A percentile compares a stretch with the other conserved stretches of the same genome.
Evolutionary conservation across 768 basidiomycete species (phyloP).

Genomic region (Tremella fuciformis): DNA sequence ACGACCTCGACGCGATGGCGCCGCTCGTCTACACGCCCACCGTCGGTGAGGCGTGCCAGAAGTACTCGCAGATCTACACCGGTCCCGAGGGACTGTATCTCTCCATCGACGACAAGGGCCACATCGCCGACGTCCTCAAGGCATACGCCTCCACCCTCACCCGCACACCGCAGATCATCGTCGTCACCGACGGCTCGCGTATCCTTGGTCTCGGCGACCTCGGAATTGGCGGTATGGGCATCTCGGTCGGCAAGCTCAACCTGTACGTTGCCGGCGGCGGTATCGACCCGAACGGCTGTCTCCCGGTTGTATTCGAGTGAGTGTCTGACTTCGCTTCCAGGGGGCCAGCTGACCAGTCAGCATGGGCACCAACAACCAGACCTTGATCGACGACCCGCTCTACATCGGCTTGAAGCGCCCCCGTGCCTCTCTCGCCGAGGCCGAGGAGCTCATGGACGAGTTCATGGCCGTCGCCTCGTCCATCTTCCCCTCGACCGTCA

Average conservation of each 20-base stretch:
- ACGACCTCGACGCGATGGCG: slow-evolving; percentile 62
- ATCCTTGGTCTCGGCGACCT: slow-evolving; percentile 74
- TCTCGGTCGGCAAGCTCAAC: slow-evolving; percentile 87
- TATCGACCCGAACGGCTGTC: slow-evolving; percentile 48
- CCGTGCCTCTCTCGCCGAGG: slow-evolving; percentile 47
- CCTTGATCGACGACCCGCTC: slow-evolving; percentile 76
- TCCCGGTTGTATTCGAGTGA: slow-evolving; percentile 47
- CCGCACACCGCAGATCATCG: slow-evolving; percentile 66
- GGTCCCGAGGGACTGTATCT: slow-evolving; percentile 61
- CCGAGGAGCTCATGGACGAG: slow-evolving; percentile 84
- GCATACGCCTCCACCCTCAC: slow-evolving; percentile 29
- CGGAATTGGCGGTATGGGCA: slow-evolving; percentile 54
- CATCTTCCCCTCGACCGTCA: slow-evolving; percentile 73
- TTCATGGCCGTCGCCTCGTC: slow-evolving; percentile 79
- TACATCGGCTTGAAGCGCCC: slow-evolving; percentile 79
- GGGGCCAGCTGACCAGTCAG: slow-evolving; percentile 54
- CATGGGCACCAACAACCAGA: slow-evolving; percentile 81
- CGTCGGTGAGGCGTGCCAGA: slow-evolving; percentile 84
- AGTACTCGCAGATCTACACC: slow-evolving; percentile 67
- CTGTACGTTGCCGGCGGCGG: slow-evolving; percentile 88
- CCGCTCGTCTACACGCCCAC: slow-evolving; percentile 91
- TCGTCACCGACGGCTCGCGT: slow-evolving; percentile 91
- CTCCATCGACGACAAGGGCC: slow-evolving; percentile 69
- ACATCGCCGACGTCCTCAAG: slow-evolving; percentile 33
- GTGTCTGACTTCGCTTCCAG: slow-evolving; percentile 7